Evolutionary conservation across 495 filamentous ascomycete species (phyloP).

Genomic region (Cercophora samala): DNA sequence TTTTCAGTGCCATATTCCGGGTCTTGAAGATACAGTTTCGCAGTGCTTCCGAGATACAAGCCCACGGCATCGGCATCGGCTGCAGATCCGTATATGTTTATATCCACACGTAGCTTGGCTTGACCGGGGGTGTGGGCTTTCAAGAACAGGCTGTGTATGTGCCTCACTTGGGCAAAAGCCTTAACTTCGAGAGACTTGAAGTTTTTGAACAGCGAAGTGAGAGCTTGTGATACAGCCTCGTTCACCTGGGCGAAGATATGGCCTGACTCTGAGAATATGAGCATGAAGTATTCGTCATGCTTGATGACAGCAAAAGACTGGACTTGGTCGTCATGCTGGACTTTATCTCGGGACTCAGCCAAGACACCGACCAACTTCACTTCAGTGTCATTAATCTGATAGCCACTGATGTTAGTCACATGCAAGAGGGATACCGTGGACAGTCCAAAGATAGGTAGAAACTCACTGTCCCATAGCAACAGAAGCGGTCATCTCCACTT

Average conservation of each 20-base stretch:
- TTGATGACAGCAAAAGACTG: background rate
- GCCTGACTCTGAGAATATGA: background rate
- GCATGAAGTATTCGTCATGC: background rate
- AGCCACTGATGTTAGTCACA: background rate
- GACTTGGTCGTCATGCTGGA: background rate
- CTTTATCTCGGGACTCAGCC: background rate
- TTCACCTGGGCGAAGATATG: background rate
- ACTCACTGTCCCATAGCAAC: background rate
- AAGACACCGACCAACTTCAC: background rate
- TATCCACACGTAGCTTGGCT: background rate
- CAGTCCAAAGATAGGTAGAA: background rate
- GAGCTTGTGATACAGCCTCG: background rate
- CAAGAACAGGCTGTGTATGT: background rate
- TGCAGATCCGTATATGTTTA: background rate
- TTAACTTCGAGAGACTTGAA: background rate
- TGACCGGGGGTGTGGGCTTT: background rate
- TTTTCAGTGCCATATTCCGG: background rate
- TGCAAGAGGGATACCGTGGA: background rate
- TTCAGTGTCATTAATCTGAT: background rate
- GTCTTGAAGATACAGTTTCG: background rate
- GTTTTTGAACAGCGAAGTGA: background rate
- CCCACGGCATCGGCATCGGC: background rate
- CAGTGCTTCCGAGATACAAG: background rate
- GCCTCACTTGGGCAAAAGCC: background rate
- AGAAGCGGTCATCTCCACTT: background rate